Percentiles rank a stretch among this genome's conserved stretches.
These are phyloP conservation scores for Phalaenopsis hybrid DNA, from an alignment of 116 monocot genomes.

Conservation along the genomic window DNA sequence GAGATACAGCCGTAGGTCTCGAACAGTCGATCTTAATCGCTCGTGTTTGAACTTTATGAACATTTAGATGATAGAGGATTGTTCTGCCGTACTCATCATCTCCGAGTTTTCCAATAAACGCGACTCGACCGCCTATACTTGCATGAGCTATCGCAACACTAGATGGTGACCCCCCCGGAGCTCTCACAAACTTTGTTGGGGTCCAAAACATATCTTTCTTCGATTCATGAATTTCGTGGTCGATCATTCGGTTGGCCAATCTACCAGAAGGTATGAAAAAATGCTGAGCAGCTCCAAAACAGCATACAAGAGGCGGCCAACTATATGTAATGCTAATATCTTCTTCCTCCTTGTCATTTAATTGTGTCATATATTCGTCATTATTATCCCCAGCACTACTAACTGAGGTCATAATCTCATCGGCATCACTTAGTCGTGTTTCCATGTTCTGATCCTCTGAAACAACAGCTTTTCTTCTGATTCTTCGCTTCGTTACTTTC, in stretches of 20 bases:
- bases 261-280: constrained; percentile 79
- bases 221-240: constrained; percentile 62
- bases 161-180: constrained; percentile 69
- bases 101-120: constrained; percentile 92
- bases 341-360: constrained; percentile 31
- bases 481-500: constrained; percentile 37
- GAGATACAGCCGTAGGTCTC: constrained; percentile 53
- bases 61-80: constrained; percentile 62
- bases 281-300: constrained; percentile 77
- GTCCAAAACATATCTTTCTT: constrained; percentile 70
- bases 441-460: constrained; percentile 15
- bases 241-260: constrained; percentile 76
- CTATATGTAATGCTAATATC: constrained; percentile 48
- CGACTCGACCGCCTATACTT: constrained; percentile 62
- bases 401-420: constrained; percentile 6
- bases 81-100: constrained; percentile 71
- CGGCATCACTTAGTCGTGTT: neutral
- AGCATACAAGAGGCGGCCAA: constrained; percentile 85
- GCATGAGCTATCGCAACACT: constrained; percentile 82
- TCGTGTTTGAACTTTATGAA: constrained; percentile 65
- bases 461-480: constrained; percentile 24
- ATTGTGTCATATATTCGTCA: constrained; percentile 15
- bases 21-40: constrained; percentile 42
- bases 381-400: constrained; percentile 7
- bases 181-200: constrained; percentile 63